A percentile compares a stretch with the other conserved stretches of the same genome.
Conservation (phyloP, 805 yeast genomes). For the Candida xyloterini region DNA sequence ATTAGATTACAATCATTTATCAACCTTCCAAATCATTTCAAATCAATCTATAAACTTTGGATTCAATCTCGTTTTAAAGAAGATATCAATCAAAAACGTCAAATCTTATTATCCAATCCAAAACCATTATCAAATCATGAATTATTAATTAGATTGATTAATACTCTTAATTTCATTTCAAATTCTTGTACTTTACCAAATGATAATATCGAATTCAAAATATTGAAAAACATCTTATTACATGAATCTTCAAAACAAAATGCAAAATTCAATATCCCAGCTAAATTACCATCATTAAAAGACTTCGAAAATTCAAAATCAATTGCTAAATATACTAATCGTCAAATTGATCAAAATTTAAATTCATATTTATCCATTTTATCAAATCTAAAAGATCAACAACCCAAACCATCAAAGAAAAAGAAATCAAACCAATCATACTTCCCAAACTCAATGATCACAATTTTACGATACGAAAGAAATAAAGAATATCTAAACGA, state of each 20-base stretch:
- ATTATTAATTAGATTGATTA: conserved; percentile 16
- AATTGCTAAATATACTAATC: not conserved
- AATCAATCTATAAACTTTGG: conserved; percentile 6
- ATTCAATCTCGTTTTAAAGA: conserved; percentile 23
- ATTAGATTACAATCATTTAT: conserved; percentile 15
- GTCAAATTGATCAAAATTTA: too few relatives aligned
- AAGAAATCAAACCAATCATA: too few relatives aligned
- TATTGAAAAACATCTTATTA: conserved; percentile 21
- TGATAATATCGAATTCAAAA: conserved; percentile 12
- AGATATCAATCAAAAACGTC: conserved; percentile 22
- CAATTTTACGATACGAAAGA: conserved; percentile 20
- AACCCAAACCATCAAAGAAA: conserved; percentile 2
- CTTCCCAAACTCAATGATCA: conserved; percentile 7
- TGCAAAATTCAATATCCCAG: conserved; percentile 1
- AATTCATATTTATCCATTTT: too few relatives aligned
- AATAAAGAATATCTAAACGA: conserved; percentile 23
- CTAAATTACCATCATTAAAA: conserved; percentile 6
- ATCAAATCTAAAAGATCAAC: too few relatives aligned
- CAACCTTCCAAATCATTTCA: conserved; percentile 9
- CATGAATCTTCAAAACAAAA: conserved; percentile 22
- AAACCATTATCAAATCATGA: conserved; percentile 10
- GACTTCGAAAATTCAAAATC: not conserved
- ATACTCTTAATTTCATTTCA: conserved; percentile 26
- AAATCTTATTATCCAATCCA: conserved; percentile 1
- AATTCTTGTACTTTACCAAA: conserved; percentile 22